Conservation (phyloP, 352 stramenopile genomes). For the Pythium plurisporium region DNA sequence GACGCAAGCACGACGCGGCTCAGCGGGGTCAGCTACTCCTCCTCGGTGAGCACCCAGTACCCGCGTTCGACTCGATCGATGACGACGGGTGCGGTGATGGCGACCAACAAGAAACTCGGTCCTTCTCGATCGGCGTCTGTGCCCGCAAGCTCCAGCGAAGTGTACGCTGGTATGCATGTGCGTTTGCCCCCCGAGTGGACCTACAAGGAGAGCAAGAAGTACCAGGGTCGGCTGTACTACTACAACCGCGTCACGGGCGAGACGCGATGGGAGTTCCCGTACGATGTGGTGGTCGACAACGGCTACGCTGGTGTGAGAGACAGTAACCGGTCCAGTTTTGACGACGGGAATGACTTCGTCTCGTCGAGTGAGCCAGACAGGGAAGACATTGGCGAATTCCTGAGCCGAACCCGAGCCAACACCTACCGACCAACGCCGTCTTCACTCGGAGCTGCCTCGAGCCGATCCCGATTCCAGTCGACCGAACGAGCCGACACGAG, state of each 20-base stretch:
- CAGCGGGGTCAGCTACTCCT: slow-evolving; percentile 8
- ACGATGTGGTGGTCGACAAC: slow-evolving; percentile 1
- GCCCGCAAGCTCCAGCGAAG: neutral
- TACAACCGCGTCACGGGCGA: slow-evolving; percentile 57
- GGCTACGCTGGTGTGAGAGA: neutral
- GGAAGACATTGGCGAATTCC: neutral
- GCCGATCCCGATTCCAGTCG: neutral
- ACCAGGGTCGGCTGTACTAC: slow-evolving; percentile 56
- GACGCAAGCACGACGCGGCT: slow-evolving; percentile 6
- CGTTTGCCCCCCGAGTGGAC: slow-evolving; percentile 41
- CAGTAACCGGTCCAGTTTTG: slow-evolving; percentile 6
- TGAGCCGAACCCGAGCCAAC: neutral
- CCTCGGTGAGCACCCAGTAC: neutral
- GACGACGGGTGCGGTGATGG: neutral
- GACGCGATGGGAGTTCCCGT: slow-evolving; percentile 67
- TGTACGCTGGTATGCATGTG: slow-evolving; percentile 1
- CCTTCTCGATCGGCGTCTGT: neutral
- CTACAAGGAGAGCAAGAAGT: slow-evolving; percentile 58
- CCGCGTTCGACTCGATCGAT: neutral
- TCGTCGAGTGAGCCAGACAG: neutral
- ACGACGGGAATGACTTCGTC: slow-evolving; percentile 12
- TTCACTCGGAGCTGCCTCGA: neutral
- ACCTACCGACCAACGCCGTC: neutral
- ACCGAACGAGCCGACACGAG: neutral
- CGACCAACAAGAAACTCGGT: neutral